phyloP scores from a whole-genome alignment of 495 filamentous ascomycete species.

The Daldinia caldariorum region DNA sequence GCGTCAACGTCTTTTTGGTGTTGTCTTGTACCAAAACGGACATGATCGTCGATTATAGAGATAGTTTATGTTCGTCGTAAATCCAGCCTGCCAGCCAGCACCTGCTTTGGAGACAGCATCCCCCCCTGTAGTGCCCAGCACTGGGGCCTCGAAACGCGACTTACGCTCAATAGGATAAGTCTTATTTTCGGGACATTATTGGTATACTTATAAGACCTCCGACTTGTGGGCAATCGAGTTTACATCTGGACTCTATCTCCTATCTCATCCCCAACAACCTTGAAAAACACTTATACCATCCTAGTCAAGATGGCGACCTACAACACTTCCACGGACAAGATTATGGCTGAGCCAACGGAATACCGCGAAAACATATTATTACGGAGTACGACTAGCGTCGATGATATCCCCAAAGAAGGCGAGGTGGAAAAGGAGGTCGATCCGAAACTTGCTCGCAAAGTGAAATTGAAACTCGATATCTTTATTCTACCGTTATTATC shows the following conservation, averaged over 20 bases:
- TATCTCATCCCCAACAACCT: conserved; percentile 10
- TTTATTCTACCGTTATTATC: conserved; percentile 47
- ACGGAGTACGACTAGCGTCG: conserved; percentile 18
- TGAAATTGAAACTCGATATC: conserved; percentile 48
- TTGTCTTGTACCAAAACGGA: conserved; percentile 14
- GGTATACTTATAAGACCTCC: conserved; percentile 29
- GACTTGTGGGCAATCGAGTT: neutral
- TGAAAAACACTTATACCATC: conserved; percentile 9
- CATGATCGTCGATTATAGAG: conserved; percentile 6
- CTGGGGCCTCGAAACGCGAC: conserved; percentile 28
- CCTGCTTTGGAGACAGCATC: conserved; percentile 13
- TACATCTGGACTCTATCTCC: conserved; percentile 12
- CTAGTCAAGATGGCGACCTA: conserved; percentile 26
- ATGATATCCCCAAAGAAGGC: conserved; percentile 16
- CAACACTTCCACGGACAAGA: conserved; percentile 17
- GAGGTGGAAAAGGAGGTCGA: conserved; percentile 26
- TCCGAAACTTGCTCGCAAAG: conserved; percentile 30
- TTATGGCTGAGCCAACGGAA: conserved; percentile 20
- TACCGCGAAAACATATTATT: conserved; percentile 26
- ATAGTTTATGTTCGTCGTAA: neutral
- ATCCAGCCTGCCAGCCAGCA: conserved; percentile 30
- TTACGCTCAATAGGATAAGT: conserved; percentile 20
- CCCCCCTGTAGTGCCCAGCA: conserved; percentile 33
- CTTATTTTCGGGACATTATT: conserved; percentile 1
- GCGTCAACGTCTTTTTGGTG: conserved; percentile 3